Percentiles rank a stretch among this genome's conserved stretches.
Evolutionary conservation across 1,284 basidiomycete genomes (phyloP).

Genomic region (Trichosporon sp.): DNA sequence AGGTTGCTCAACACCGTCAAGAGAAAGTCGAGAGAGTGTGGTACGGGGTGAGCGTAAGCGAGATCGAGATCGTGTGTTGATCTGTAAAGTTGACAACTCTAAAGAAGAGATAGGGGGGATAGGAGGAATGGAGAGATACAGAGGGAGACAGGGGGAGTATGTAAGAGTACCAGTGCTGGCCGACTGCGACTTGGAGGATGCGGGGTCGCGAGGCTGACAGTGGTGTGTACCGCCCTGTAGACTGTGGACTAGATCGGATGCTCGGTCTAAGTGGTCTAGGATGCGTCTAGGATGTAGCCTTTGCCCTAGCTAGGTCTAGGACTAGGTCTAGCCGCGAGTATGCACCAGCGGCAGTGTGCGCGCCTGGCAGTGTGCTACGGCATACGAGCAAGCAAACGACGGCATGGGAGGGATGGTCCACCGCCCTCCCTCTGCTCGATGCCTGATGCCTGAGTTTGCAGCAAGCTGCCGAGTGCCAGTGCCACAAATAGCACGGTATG

Average conservation of each 20-base stretch:
- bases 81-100: not conserved
- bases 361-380: too few species aligned
- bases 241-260: too few species aligned
- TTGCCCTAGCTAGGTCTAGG: too few species aligned
- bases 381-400: too few species aligned
- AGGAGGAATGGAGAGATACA: not conserved
- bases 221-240: too few species aligned
- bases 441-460: not conserved
- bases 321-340: too few species aligned
- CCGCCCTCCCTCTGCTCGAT: not conserved
- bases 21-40: not conserved
- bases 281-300: too few species aligned
- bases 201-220: too few species aligned
- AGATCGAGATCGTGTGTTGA: not conserved
- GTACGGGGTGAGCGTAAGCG: not conserved
- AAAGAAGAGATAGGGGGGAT: not conserved
- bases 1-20: not conserved
- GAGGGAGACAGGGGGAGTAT: not conserved
- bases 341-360: too few species aligned
- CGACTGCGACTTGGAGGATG: not conserved
- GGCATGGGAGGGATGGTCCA: too few species aligned
- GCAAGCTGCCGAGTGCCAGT: not conserved
- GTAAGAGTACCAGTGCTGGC: not conserved
- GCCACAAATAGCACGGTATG: conserved; percentile 1
- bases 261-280: too few species aligned